These are phyloP conservation scores for Xylariaceae sp. DNA, from an alignment of 2,329 filamentous ascomycete genomes.

Conservation along the genomic window DNA sequence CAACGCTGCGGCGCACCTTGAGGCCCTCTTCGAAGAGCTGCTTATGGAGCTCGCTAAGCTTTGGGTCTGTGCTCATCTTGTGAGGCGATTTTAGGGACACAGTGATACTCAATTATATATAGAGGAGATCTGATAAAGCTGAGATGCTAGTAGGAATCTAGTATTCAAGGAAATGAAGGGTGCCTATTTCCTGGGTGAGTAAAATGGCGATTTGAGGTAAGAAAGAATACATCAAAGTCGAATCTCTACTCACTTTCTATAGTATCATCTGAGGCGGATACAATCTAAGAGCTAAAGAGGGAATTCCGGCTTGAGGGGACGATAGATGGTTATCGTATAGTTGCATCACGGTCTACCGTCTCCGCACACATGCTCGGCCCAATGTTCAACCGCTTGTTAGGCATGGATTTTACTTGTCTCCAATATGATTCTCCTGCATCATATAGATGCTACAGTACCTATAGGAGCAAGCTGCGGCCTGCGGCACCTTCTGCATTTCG, in stretches of 20 bases:
- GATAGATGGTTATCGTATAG: neutral
- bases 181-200: too few relatives aligned
- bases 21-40: constrained; percentile 66
- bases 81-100: neutral
- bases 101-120: too few relatives aligned
- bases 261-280: neutral
- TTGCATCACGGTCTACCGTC: constrained; percentile 17
- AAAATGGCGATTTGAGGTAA: neutral
- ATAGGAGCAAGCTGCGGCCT: too few relatives aligned
- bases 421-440: too few relatives aligned
- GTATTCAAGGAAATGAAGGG: too few relatives aligned
- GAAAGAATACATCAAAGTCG: neutral
- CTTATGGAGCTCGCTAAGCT: constrained; percentile 50
- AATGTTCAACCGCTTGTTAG: too few relatives aligned
- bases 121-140: too few relatives aligned
- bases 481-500: neutral
- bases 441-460: neutral
- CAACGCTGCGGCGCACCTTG: constrained; percentile 63
- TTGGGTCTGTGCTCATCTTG: constrained; percentile 34
- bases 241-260: neutral
- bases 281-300: neutral
- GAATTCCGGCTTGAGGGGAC: constrained; percentile 12
- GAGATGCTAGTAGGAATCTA: too few relatives aligned
- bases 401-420: too few relatives aligned
- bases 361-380: constrained; percentile 11